A percentile compares a stretch with the other conserved stretches of the same genome.
Conservation (phyloP, 352 stramenopile genomes). For the Peronospora farinosa region DNA sequence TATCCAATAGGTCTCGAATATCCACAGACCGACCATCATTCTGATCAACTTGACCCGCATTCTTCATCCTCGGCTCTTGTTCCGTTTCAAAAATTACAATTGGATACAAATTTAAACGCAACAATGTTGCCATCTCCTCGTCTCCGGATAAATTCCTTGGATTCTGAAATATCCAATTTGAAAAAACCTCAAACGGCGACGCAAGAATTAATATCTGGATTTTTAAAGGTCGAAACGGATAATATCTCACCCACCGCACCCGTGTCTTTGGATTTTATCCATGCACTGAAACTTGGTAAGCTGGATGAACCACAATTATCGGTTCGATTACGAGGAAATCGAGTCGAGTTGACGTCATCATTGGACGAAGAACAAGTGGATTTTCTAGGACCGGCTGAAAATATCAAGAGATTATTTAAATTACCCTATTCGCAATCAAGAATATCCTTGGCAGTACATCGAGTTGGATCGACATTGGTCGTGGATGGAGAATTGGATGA, state of each 20-base stretch:
- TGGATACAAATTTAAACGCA: constrained; percentile 73
- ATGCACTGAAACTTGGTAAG: constrained; percentile 53
- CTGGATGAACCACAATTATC: constrained; percentile 64
- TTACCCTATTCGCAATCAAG: constrained; percentile 70
- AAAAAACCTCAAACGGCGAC: constrained; percentile 16
- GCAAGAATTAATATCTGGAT: constrained; percentile 33
- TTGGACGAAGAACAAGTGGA: constrained; percentile 67
- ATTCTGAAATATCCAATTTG: constrained; percentile 22
- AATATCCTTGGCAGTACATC: constrained; percentile 79
- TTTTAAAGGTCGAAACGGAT: constrained; percentile 26
- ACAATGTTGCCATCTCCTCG: constrained; percentile 49
- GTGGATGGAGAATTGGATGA: constrained; percentile 77
- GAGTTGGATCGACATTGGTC: constrained; percentile 68
- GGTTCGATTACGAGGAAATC: constrained; percentile 51
- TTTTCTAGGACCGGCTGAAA: constrained; percentile 75
- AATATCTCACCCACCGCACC: constrained; percentile 24
- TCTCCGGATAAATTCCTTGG: constrained; percentile 12
- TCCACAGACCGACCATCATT: neutral
- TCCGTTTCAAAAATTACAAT: constrained; percentile 74
- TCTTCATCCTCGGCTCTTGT: constrained; percentile 58
- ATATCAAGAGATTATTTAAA: constrained; percentile 86
- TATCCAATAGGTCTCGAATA: constrained; percentile 48
- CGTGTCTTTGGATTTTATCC: constrained; percentile 62
- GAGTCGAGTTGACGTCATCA: constrained; percentile 63
- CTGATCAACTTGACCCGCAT: constrained; percentile 2